Conservation (phyloP, 2,329 filamentous ascomycete species). For the Clarireedia homoeocarpa region DNA sequence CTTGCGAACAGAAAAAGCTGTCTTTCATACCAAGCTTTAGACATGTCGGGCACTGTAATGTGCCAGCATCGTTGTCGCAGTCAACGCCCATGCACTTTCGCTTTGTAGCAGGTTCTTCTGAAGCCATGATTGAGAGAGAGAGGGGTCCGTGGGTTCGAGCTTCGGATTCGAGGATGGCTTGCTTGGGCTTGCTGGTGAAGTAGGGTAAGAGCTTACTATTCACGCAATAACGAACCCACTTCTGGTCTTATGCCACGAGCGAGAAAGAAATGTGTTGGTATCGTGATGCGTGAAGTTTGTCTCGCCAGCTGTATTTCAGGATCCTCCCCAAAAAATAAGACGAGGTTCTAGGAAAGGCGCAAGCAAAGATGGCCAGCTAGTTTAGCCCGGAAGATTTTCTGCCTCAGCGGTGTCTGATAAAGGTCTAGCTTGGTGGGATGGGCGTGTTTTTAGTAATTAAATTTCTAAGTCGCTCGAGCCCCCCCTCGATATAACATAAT, state of each 20-base stretch:
- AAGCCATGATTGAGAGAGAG: slow-evolving; percentile 12
- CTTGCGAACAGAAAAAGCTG: slow-evolving; percentile 95
- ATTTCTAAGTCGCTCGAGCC: background rate
- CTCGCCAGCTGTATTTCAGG: background rate
- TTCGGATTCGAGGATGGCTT: too few species aligned
- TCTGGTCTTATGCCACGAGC: too few species aligned
- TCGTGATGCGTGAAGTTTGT: background rate
- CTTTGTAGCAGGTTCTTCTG: slow-evolving; percentile 43
- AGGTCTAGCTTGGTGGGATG: background rate
- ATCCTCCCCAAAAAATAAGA: background rate
- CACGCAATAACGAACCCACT: too few species aligned
- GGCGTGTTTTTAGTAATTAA: background rate
- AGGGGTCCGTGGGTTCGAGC: too few species aligned
- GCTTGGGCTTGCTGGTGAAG: background rate
- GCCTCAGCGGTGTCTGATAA: background rate
- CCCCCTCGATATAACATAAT: background rate
- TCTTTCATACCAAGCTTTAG: slow-evolving; percentile 80
- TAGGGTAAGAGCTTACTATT: background rate
- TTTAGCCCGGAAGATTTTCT: background rate
- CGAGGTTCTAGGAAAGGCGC: slow-evolving; percentile 1
- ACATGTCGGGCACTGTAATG: slow-evolving; percentile 90
- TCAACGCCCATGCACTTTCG: slow-evolving; percentile 73
- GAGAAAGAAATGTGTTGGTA: too few species aligned
- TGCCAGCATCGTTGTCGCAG: slow-evolving; percentile 78
- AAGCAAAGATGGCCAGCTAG: background rate